Evolutionary conservation across 2,329 filamentous ascomycete genomes (phyloP).

Genomic region (Drechslerella coelobrocha): DNA sequence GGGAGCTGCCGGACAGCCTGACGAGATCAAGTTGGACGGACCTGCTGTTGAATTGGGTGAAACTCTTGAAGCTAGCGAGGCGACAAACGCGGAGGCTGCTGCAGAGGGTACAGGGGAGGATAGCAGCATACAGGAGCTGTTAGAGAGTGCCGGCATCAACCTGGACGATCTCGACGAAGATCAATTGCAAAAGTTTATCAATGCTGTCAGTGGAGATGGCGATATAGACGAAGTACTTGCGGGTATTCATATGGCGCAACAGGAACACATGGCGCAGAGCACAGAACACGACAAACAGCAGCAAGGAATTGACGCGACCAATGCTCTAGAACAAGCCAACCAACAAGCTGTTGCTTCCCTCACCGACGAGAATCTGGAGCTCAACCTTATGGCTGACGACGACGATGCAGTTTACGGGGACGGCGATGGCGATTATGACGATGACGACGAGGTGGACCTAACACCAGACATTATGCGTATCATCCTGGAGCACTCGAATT

Average conservation of each 20-base stretch:
- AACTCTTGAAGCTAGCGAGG: neutral
- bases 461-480: constrained; percentile 42
- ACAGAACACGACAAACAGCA: neutral
- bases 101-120: constrained; percentile 6
- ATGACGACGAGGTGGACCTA: constrained; percentile 39
- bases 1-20: neutral
- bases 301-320: neutral
- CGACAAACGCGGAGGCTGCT: neutral
- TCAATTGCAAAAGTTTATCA: constrained; percentile 45
- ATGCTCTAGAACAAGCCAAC: constrained; percentile 4
- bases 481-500: constrained; percentile 34
- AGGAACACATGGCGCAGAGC: neutral
- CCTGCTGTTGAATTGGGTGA: neutral
- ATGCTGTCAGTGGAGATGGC: constrained; percentile 34
- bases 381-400: constrained; percentile 10
- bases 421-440: constrained; percentile 32
- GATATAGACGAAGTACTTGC: constrained; percentile 35
- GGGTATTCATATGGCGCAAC: constrained; percentile 24
- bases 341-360: neutral
- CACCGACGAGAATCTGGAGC: constrained; percentile 16
- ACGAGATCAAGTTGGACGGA: constrained; percentile 28
- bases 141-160: constrained; percentile 37
- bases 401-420: constrained; percentile 40
- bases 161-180: constrained; percentile 44
- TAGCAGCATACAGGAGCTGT: constrained; percentile 22